phyloP scores from a whole-genome alignment of 2,329 filamentous ascomycete species.

The Xylaria polymorpha region DNA sequence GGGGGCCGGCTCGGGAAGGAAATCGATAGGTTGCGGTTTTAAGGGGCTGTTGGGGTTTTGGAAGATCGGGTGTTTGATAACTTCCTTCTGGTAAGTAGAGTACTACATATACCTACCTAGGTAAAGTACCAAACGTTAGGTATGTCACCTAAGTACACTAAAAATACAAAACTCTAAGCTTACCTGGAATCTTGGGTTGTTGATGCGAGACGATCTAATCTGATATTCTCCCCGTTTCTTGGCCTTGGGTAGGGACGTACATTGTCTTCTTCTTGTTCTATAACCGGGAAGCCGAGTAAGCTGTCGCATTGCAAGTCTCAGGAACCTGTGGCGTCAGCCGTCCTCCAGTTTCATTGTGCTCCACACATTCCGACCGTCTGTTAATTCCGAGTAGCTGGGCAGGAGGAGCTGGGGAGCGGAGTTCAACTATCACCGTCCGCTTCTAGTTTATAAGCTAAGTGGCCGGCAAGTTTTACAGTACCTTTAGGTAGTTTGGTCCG shows the following conservation, averaged over 20 bases:
- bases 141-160: neutral
- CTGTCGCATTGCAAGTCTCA: conserved; percentile 31
- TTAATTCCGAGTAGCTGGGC: conserved; percentile 19
- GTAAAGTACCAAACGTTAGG: neutral
- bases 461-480: neutral
- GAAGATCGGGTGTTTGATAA: conserved; percentile 19
- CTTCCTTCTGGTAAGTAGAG: neutral
- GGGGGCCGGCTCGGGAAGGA: conserved; percentile 21
- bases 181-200: conserved; percentile 24
- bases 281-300: conserved; percentile 27
- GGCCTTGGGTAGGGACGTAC: conserved; percentile 14
- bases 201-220: conserved; percentile 23
- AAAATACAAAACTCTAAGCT: conserved; percentile 11
- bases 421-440: neutral
- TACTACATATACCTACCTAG: neutral
- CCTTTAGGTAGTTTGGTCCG: neutral
- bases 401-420: neutral
- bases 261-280: conserved; percentile 7
- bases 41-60: conserved; percentile 28
- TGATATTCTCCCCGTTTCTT: conserved; percentile 19
- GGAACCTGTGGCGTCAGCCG: conserved; percentile 17
- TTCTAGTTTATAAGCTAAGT: neutral
- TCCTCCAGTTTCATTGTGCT: conserved; percentile 22
- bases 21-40: conserved; percentile 29
- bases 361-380: conserved; percentile 10